Conservation (phyloP, 1,284 basidiomycete genomes). For the Irpex rosettiformis region DNA sequence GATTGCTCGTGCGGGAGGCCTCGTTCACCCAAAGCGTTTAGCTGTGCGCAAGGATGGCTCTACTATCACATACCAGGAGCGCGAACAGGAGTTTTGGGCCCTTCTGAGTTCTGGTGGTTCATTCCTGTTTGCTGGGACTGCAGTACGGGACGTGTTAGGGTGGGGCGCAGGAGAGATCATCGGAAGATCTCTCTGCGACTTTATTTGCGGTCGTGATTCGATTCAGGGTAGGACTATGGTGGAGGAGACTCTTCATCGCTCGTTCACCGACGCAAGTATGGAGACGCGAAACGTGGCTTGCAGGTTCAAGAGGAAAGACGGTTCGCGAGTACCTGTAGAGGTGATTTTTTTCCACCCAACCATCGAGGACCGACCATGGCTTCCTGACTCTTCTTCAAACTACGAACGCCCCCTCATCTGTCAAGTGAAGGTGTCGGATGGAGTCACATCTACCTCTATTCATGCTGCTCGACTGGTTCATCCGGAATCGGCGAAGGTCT, state of each 20-base stretch:
- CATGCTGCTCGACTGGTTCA: slow-evolving; percentile 25
- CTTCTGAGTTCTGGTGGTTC: slow-evolving; percentile 47
- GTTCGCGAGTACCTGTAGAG: slow-evolving; percentile 27
- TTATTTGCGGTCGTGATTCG: slow-evolving; percentile 32
- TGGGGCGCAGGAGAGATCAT: slow-evolving; percentile 70
- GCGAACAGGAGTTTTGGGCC: slow-evolving; percentile 55
- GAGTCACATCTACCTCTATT: slow-evolving; percentile 10
- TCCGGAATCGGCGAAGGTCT: slow-evolving; percentile 47
- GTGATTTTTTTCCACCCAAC: slow-evolving; percentile 37
- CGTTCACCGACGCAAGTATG: slow-evolving; percentile 19
- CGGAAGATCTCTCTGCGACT: slow-evolving; percentile 57
- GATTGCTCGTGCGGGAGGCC: slow-evolving; percentile 46
- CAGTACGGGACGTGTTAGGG: slow-evolving; percentile 54
- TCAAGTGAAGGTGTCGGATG: slow-evolving; percentile 26
- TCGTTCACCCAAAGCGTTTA: slow-evolving; percentile 23
- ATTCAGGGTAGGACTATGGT: slow-evolving; percentile 18
- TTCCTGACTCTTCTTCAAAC: not conserved
- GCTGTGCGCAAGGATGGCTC: not conserved
- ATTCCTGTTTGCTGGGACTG: slow-evolving; percentile 49
- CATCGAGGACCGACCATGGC: slow-evolving; percentile 8
- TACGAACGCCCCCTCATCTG: slow-evolving; percentile 24
- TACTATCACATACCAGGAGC: slow-evolving; percentile 12
- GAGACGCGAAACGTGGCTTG: slow-evolving; percentile 27
- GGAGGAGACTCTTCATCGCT: slow-evolving; percentile 22
- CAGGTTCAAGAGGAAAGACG: slow-evolving; percentile 34